Base-by-base conservation (phyloP, 148 eudicot species). In the Talinum fruticosum region DNA sequence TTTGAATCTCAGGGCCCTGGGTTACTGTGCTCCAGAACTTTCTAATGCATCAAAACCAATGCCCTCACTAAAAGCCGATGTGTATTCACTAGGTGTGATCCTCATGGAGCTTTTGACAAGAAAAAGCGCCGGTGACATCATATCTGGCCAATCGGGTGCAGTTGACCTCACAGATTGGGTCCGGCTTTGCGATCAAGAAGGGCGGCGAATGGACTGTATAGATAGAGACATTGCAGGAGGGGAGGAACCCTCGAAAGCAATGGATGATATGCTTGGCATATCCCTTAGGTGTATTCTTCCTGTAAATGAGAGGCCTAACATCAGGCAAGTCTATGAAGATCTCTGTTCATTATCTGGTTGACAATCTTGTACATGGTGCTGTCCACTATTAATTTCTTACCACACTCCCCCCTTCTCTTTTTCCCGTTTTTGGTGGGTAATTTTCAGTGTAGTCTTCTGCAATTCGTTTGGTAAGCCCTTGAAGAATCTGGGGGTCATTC, bases 121-220 rank as follows among this genome's bases (percentile, higher is more conserved):
- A 84, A 93, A 93, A 88, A 96, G 99, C 77, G 99, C 97, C 0
- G 99, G 99, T 49, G 99, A 96, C 85, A 92, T 96, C 57, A 96
- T 96, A 70, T 96, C 99, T 0, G 97, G 97, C n/a, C 97, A 89
- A 57, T 96, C 97, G 0, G 97, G 97, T 19, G 97, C 94, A 6
- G 99, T 96, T 30, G 97, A 96, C 85, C 91, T 96, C 2, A 89
- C 97, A 19, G 99, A 96, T 85, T 96, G 99, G 99, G 99, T 96
- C 62, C 81, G 93, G 29, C 78, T 93, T 41, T 96, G 97, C 38
- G 91, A 93, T 72, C 92, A 85, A 79, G 99, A 95, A 81, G 97
- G 97, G 16, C 80, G 97, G 41, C 84, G 96, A 64, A 80, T 87
- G 93, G 97, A 96, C 72, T 96, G 97, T 82, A 79, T 96, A 15